These are phyloP conservation scores for Ceratobasidium sp. DNA, from an alignment of 1,284 basidiomycete species.

Conservation along the genomic window DNA sequence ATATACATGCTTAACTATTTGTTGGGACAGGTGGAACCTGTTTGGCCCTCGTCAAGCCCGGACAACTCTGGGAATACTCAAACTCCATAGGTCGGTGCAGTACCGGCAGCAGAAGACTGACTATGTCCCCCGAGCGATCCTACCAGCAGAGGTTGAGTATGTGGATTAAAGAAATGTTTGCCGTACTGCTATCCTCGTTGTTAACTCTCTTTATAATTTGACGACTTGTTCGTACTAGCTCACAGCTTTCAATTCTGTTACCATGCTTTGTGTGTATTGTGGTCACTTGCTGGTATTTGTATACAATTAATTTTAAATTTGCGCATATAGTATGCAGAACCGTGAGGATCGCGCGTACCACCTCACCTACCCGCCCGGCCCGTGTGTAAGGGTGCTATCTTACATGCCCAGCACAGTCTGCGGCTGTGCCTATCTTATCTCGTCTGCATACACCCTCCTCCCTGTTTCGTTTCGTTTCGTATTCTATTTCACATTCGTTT, in stretches of 20 bases:
- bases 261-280: not conserved
- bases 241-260: not conserved
- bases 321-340: too few relatives aligned
- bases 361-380: too few relatives aligned
- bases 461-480: too few relatives aligned
- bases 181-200: not conserved
- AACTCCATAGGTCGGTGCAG: slow-evolving; percentile 31
- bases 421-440: too few relatives aligned
- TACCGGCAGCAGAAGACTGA: slow-evolving; percentile 12
- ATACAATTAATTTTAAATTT: too few relatives aligned
- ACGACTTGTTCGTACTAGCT: not conserved
- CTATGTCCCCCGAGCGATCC: slow-evolving; percentile 11
- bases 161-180: slow-evolving; percentile 2
- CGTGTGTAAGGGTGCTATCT: too few relatives aligned
- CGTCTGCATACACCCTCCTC: too few relatives aligned
- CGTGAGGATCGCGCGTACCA: too few relatives aligned
- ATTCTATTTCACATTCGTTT: too few relatives aligned
- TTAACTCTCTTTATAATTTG: not conserved
- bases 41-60: slow-evolving; percentile 39
- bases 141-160: slow-evolving; percentile 24
- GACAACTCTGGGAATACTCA: slow-evolving; percentile 25
- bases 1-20: not conserved
- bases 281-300: not conserved
- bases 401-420: too few relatives aligned
- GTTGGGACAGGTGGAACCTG: slow-evolving; percentile 17